Evolutionary conservation across 2,329 filamentous ascomycete species (phyloP).

Genomic region (Dactylellina drechsleri): DNA sequence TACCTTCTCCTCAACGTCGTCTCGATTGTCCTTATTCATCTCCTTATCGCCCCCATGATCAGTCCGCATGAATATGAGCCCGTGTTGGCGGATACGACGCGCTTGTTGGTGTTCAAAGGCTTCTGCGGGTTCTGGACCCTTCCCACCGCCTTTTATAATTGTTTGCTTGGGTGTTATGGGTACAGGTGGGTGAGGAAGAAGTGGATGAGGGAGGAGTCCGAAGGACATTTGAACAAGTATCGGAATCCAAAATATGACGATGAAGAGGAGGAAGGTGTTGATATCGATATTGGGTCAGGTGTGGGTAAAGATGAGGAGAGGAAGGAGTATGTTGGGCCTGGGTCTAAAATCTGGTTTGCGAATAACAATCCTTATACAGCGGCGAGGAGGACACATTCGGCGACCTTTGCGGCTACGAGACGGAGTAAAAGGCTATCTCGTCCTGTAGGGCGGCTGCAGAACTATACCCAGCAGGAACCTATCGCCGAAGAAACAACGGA

Average conservation of each 20-base stretch:
- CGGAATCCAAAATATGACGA: constrained; percentile 25
- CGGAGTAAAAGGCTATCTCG: constrained; percentile 22
- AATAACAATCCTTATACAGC: constrained; percentile 51
- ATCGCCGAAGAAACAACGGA: constrained; percentile 33
- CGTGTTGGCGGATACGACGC: not conserved
- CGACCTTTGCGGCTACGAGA: constrained; percentile 36
- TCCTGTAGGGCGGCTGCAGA: constrained; percentile 17
- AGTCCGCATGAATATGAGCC: constrained; percentile 29
- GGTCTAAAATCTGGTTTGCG: constrained; percentile 34
- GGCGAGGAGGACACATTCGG: constrained; percentile 46
- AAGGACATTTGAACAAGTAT: constrained; percentile 38
- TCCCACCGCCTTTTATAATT: constrained; percentile 46
- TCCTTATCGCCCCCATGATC: constrained; percentile 26
- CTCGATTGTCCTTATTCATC: constrained; percentile 31
- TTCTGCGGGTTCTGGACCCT: constrained; percentile 35
- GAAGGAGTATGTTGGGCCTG: constrained; percentile 16
- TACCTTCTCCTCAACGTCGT: constrained; percentile 31
- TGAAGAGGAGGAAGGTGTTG: constrained; percentile 2
- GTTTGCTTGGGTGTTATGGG: constrained; percentile 16
- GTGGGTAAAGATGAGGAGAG: not conserved
- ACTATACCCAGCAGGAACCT: constrained; percentile 25
- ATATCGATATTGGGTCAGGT: not conserved
- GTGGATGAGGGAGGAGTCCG: constrained; percentile 33
- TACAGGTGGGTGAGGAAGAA: constrained; percentile 4
- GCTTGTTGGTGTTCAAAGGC: constrained; percentile 24